A percentile compares a stretch with the other conserved stretches of the same genome.
Evolutionary conservation across 2,329 filamentous ascomycete species (phyloP).

Genomic region (Aureobasidium namibiae): DNA sequence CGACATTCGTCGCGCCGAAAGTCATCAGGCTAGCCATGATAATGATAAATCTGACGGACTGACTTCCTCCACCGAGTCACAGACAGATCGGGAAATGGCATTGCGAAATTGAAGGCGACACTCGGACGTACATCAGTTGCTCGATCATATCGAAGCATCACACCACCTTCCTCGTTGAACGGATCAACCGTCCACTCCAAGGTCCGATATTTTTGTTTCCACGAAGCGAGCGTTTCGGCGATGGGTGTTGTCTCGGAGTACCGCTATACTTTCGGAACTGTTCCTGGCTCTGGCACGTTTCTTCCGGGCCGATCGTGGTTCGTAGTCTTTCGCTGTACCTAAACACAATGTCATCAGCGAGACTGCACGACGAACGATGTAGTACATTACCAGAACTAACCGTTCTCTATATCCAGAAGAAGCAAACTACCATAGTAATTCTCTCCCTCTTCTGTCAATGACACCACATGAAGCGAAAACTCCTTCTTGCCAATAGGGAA

Average conservation of each 20-base stretch:
- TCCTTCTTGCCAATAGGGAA: neutral
- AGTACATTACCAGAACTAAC: neutral
- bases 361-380: too few relatives aligned
- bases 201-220: neutral
- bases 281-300: constrained; percentile 1
- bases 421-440: constrained; percentile 2
- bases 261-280: neutral
- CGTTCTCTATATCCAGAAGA: constrained; percentile 1
- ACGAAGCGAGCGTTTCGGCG: neutral
- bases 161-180: neutral
- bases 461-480: constrained; percentile 1
- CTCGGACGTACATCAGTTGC: neutral
- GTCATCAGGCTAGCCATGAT: neutral
- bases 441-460: neutral
- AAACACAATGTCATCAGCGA: neutral
- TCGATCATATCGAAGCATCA: constrained; percentile 5
- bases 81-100: neutral
- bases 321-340: neutral
- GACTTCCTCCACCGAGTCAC: neutral
- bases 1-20: constrained; percentile 8
- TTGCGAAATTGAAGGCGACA: neutral
- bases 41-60: neutral
- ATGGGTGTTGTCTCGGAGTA: neutral
- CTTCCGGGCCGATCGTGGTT: neutral
- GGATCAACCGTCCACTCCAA: neutral